These are phyloP conservation scores for Ochromonadaceae sp. DNA, from an alignment of 352 stramenopile genomes.

Conservation along the genomic window DNA sequence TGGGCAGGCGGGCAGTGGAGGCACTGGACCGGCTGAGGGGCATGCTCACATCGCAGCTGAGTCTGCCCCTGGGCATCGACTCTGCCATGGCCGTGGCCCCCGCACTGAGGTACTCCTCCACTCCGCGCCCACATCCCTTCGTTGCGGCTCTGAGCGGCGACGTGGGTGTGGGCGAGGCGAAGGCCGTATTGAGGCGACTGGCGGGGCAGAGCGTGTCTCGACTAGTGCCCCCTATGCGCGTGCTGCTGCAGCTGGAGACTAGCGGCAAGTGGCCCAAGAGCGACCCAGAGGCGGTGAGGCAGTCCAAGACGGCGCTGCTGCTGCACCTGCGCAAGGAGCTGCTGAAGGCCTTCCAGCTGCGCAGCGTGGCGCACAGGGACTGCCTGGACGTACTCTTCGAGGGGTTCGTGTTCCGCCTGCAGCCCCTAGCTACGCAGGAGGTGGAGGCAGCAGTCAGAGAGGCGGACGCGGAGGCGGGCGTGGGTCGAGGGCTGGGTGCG, in stretches of 20 bases:
- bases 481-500: too few relatives aligned
- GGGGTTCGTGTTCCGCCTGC: constrained; percentile 53
- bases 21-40: neutral
- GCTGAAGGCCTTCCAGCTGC: constrained; percentile 46
- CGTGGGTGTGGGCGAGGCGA: constrained; percentile 46
- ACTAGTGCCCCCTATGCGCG: neutral
- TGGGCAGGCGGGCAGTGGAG: neutral
- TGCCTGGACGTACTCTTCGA: constrained; percentile 56
- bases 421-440: neutral
- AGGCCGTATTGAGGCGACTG: neutral
- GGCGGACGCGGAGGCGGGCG: too few relatives aligned
- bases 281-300: constrained; percentile 50
- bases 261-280: constrained; percentile 61
- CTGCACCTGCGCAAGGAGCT: constrained; percentile 61
- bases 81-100: constrained; percentile 55
- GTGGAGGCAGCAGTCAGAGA: too few relatives aligned
- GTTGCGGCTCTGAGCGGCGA: too few relatives aligned
- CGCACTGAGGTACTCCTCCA: constrained; percentile 60
- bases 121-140: constrained; percentile 61
- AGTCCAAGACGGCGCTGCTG: constrained; percentile 69
- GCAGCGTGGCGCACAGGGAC: constrained; percentile 37
- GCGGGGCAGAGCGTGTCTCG: neutral
- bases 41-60: neutral
- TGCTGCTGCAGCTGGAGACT: constrained; percentile 59
- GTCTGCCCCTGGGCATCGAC: constrained; percentile 57